A percentile compares a stretch with the other conserved stretches of the same genome.
Evolutionary conservation across 805 yeast species (phyloP).

Genomic region (Nakazawaea holstii): DNA sequence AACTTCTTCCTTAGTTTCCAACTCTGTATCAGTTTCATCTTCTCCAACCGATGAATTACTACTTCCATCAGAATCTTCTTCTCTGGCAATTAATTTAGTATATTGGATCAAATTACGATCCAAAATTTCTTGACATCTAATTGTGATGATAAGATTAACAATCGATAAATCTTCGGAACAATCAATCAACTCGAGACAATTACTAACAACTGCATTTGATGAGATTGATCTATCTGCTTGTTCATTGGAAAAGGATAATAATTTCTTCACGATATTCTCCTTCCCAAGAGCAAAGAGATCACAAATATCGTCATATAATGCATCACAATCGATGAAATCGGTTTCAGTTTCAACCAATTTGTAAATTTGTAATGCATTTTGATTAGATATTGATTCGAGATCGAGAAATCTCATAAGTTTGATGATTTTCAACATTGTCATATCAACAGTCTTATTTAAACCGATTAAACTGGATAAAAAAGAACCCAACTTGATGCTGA

Average conservation of each 20-base stretch:
- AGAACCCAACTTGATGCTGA: slow-evolving; percentile 13
- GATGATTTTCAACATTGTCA: slow-evolving; percentile 8
- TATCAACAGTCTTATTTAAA: slow-evolving; percentile 3
- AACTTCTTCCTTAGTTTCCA: slow-evolving; percentile 9
- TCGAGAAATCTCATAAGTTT: slow-evolving; percentile 6
- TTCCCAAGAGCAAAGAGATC: not conserved
- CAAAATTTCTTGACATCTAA: slow-evolving; percentile 9
- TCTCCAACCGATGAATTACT: not conserved
- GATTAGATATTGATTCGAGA: slow-evolving; percentile 1
- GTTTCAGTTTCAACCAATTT: slow-evolving; percentile 6
- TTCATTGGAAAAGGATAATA: too few relatives aligned
- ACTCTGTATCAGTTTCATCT: slow-evolving; percentile 10
- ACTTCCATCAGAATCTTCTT: not conserved
- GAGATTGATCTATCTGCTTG: not conserved
- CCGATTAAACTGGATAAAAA: slow-evolving; percentile 8
- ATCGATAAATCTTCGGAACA: slow-evolving; percentile 3
- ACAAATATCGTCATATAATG: slow-evolving; percentile 1
- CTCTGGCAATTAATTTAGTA: not conserved
- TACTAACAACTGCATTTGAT: not conserved
- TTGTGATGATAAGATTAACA: slow-evolving; percentile 1
- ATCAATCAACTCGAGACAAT: slow-evolving; percentile 2
- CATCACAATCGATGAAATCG: slow-evolving; percentile 3
- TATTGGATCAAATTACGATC: slow-evolving; percentile 3
- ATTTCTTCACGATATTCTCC: not conserved
- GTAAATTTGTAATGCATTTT: not conserved